Base-by-base conservation (phyloP, 2,329 filamentous ascomycete genomes). In the Trichoderma sp. region DNA sequence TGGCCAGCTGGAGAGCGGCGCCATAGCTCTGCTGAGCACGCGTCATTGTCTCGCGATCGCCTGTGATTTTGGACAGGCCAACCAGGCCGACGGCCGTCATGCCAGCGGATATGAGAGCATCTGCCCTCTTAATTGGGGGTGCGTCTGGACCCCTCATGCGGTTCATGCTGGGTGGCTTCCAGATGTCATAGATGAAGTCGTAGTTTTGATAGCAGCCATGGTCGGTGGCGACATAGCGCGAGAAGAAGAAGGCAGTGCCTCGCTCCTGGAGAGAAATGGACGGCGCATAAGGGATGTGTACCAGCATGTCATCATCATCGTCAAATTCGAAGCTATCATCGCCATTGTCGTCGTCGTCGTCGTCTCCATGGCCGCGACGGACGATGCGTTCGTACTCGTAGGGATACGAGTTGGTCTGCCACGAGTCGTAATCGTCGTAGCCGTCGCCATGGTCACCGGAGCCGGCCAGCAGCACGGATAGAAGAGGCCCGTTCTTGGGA, bases 11-110 rank as follows among this genome's bases (percentile, higher is more conserved):
- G 1, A 88, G 81, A 4, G 87, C 87, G 20, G 82, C 82, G 12
- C 84, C 82, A 74, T 89, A 88, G 74, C 84, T 85, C 73, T 85
- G 83, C 7, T 83, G 83, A 5, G 87, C 86, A 68, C 82, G 82
- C 8, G 81, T 81, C 78, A 86, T 82, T 6, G 85, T 81, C 20
- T 83, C 79, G 6, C 78, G 76, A 20, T 81, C 82, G 59, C 79
- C 78, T 0, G 81, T 84, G 62, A 85, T 78, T 74, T 86, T 84
- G 11, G 86, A 84, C 62, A 87, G 80, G 8, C 85, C 85, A 36
- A 85, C 84, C 7, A 89, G 79, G 15, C 87, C 87, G 7, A 88
- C 87, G 6, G 87, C 86, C 13, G 84, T 84, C 80, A 88, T 86
- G 74, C 85, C 85, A 20, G 85, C 83, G 28, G 87, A 81, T 26